phyloP scores from a whole-genome alignment of 1,284 basidiomycete genomes.

The Cyathus pygmaeus region DNA sequence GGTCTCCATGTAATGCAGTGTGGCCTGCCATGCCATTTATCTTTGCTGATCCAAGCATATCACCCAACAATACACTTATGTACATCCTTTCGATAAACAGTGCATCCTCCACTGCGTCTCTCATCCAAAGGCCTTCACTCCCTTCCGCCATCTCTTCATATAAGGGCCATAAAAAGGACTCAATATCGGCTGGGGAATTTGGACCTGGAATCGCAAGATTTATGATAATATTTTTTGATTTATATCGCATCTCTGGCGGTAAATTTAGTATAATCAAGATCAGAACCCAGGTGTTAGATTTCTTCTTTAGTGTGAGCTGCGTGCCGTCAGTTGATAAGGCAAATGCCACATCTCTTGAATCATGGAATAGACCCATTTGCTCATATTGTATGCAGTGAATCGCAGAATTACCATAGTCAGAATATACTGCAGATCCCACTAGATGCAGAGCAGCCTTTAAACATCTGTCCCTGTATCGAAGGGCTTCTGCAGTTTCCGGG shows the following conservation, averaged over 20 bases:
- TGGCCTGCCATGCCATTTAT: constrained; percentile 41
- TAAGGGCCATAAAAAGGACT: constrained; percentile 33
- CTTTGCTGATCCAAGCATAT: constrained; percentile 44
- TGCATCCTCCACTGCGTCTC: constrained; percentile 37
- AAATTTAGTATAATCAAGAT: constrained; percentile 34
- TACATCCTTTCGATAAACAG: constrained; percentile 21
- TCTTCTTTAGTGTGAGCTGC: constrained; percentile 41
- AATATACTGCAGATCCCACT: constrained; percentile 16
- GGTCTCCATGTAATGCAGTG: constrained; percentile 33
- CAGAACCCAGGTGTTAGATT: constrained; percentile 38
- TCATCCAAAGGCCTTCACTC: constrained; percentile 39
- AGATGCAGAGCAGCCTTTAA: constrained; percentile 24
- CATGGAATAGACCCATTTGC: constrained; percentile 22
- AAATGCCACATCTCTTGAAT: constrained; percentile 31
- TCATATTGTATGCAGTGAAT: constrained; percentile 25
- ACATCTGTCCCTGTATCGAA: constrained; percentile 24
- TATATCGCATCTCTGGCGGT: constrained; percentile 27
- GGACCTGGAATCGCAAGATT: constrained; percentile 36
- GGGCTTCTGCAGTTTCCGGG: constrained; percentile 18
- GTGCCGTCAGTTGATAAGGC: constrained; percentile 41
- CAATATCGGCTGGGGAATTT: constrained; percentile 37
- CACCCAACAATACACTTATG: constrained; percentile 31
- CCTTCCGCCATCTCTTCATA: constrained; percentile 35
- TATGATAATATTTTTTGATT: constrained; percentile 24
- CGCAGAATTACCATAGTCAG: constrained; percentile 29